These are phyloP conservation scores for Wickerhamomyces sp. DNA, from an alignment of 1,139 yeast species.

Conservation along the genomic window DNA sequence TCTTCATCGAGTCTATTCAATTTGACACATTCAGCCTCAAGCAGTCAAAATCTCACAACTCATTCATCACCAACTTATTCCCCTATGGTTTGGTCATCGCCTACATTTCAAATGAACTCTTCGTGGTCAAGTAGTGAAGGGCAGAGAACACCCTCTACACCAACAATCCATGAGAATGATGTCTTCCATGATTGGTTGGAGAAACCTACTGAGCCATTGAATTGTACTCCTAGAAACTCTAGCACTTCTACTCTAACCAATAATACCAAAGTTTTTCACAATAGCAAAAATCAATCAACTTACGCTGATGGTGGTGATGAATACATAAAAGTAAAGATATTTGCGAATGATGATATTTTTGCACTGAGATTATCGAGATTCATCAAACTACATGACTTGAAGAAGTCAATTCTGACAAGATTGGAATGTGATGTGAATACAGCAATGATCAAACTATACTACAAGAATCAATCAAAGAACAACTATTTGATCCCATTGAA, in stretches of 20 bases:
- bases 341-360: conserved; percentile 20
- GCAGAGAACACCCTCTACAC: conserved; percentile 6
- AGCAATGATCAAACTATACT: conserved; percentile 14
- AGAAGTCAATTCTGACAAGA: conserved; percentile 18
- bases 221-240: neutral
- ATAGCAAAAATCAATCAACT: neutral
- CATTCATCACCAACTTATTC: conserved; percentile 6
- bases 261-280: too few species aligned
- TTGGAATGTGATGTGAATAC: conserved; percentile 15
- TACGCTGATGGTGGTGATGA: neutral
- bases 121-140: neutral
- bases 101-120: conserved; percentile 6
- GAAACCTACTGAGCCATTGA: conserved; percentile 15
- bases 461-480: conserved; percentile 11
- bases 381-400: conserved; percentile 8
- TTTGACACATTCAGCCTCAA: conserved; percentile 1
- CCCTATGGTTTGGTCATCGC: conserved; percentile 19
- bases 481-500: conserved; percentile 15
- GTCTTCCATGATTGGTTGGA: conserved; percentile 12
- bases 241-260: neutral
- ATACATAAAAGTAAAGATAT: conserved; percentile 18
- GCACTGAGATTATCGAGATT: conserved; percentile 16
- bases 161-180: conserved; percentile 6
- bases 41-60: neutral
- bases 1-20: neutral